Evolutionary conservation across 2,329 filamentous ascomycete species (phyloP), one percentile per base, ranked within the genome.

Genomic region (Xylaria digitata): DNA sequence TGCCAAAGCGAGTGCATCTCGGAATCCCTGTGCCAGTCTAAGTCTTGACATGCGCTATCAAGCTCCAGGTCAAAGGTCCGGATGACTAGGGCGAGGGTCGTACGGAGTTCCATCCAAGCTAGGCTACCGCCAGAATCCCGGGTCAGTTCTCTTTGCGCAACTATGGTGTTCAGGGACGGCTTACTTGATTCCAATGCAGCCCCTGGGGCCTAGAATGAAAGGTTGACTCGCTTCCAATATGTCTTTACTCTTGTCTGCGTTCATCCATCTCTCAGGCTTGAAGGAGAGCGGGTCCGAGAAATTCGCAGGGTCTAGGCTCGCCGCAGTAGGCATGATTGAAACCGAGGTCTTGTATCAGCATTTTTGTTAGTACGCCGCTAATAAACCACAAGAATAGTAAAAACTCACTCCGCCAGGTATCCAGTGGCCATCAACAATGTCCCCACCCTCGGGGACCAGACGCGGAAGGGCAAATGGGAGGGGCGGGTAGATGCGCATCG

Each of bases 1-100:
- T 57, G 40, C 54, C 54, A 57, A 6, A 57, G 13, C 3, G 54
- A 26, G 23, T 57, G 54, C 54, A 57, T 57, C 19, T 30, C 19
- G 4, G 54, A 57, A 46, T 57, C 54, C 6, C 54, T 21, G 13
- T 46, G 54, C 54, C 54, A 57, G 32, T 57, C 54, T 13, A 57
- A 17, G 17, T 57, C 53, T 21, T 43, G 45, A 40, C 37, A 43
- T 23, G 13, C 3, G 6, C 11, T 17, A 19, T 46, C 54, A 23
- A 57, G 21, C 17, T 57, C 54, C 21, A 43, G 23, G 13, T 57
- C 40, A 46, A 57, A 57, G 3, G 37, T 42, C 49, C 26, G 34
- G n/a, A 37, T 17, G 9, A 57, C 19, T 42, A 26, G 6, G 40
- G 54, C 37, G 3, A 57, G 42, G 4, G 54, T 57, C 4, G 13